phyloP scores from a whole-genome alignment of 2,329 filamentous ascomycete genomes.

The Aspergillus fijiensis region DNA sequence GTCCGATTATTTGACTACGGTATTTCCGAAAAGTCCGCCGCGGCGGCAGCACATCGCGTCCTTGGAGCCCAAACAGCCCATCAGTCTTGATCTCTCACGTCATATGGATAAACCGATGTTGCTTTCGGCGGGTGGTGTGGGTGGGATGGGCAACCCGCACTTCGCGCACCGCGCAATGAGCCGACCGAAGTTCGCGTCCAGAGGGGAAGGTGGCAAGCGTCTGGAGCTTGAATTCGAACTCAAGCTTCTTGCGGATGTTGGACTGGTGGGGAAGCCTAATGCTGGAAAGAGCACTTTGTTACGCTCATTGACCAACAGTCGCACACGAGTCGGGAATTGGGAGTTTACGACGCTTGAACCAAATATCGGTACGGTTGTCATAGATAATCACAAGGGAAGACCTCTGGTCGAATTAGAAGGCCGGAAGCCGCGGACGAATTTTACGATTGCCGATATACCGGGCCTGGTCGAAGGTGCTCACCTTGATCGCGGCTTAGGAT shows the following conservation, averaged over 20 bases:
- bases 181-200: constrained; percentile 83
- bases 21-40: constrained; percentile 58
- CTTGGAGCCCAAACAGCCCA: constrained; percentile 69
- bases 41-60: constrained; percentile 59
- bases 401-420: constrained; percentile 55
- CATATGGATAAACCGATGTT: constrained; percentile 82
- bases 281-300: constrained; percentile 93
- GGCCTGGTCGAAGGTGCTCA: constrained; percentile 91
- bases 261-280: constrained; percentile 90
- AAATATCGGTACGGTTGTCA: constrained; percentile 91
- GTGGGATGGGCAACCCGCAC: constrained; percentile 89
- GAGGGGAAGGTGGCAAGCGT: constrained; percentile 74
- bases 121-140: constrained; percentile 81
- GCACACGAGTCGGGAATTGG: constrained; percentile 88
- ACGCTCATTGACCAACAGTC: constrained; percentile 81
- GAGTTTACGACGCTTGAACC: constrained; percentile 94
- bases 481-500: constrained; percentile 83
- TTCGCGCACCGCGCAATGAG: constrained; percentile 75
- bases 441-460: constrained; percentile 94
- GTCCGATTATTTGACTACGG: constrained; percentile 63
- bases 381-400: constrained; percentile 81
- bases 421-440: constrained; percentile 66
- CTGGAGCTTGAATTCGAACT: constrained; percentile 84
- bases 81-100: constrained; percentile 69
- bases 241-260: constrained; percentile 92